Evolutionary conservation across 192 early-diverging fungal species (phyloP), one percentile per base, ranked within the genome.

Genomic region (Coemansia sp.): DNA sequence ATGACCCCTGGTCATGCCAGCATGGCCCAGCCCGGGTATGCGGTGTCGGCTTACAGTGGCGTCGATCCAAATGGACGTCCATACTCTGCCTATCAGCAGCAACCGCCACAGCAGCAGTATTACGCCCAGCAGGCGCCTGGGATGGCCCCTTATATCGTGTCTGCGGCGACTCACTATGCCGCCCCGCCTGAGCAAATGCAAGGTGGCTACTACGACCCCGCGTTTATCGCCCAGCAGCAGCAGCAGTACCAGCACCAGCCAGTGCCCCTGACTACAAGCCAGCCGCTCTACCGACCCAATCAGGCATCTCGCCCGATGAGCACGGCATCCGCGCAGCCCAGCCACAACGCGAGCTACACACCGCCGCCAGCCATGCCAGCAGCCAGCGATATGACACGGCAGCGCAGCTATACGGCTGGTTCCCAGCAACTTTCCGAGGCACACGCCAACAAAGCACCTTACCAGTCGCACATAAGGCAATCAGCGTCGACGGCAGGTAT

Each of bases 381-480:
- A 3, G 39, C 37, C 59, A 61, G 13, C 59, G 34, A 61, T n/a
- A 18, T 61, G 37, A 14, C 39, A 9, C 71, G 77, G 21, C 72
- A 64, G 18, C 77, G 77, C 43, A 79, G 77, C 69, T 65, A 74
- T 59, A 79, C 77, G 0, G 48, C 59, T 2, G 77, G 69, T 2
- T 36, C 61, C 0, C 65, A 35, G 14, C 66, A 41, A 16, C 28
- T 31, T 14, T 18, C 31, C 20, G 64, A 76, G 25, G 4, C 3
- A 18, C 36, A 9, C 16, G 6, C 26, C 6, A 50, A 43, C 21
- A 47, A 20, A 3, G 26, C 45, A 0, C 36, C 26, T 31, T 37
- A 62, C 47, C n/a, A 62, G 5, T 57, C 56, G 13, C 43, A 48
- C n/a, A 23, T 71, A 14, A 42, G 43, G 34, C 56, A 58, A 20